Conservation (phyloP, 345 rosid genomes). For the Brassica rapa region DNA sequence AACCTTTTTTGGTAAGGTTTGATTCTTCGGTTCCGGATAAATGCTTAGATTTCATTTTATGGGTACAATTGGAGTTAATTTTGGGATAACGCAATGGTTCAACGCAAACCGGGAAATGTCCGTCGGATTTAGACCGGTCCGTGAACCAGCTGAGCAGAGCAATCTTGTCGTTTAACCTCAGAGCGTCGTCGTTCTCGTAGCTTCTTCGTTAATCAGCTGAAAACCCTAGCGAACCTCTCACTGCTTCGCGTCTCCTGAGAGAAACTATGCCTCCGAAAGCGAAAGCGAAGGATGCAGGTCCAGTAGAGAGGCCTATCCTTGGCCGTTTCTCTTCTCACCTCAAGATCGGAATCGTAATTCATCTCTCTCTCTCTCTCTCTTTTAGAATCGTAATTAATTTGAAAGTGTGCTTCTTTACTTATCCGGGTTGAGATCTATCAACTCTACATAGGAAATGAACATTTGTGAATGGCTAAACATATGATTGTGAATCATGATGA, state of each 20-base stretch:
- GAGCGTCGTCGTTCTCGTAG: slow-evolving; percentile 8
- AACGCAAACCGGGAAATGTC: slow-evolving; percentile 28
- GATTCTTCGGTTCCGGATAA: no score
- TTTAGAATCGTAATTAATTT: background rate
- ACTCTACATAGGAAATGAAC: background rate
- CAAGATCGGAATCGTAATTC: slow-evolving; percentile 90
- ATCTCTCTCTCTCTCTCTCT: background rate
- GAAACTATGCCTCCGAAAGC: slow-evolving; percentile 84
- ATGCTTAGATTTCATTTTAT: no score
- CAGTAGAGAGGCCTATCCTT: slow-evolving; percentile 85
- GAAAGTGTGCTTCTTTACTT: background rate
- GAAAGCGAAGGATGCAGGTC: slow-evolving; percentile 88
- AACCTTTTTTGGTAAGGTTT: no score
- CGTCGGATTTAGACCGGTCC: slow-evolving; percentile 7
- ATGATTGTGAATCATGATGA: background rate
- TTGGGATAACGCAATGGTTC: background rate
- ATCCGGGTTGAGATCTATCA: background rate
- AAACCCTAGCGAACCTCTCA: slow-evolving; percentile 45
- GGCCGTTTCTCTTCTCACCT: slow-evolving; percentile 99
- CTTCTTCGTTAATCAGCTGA: slow-evolving; percentile 17
- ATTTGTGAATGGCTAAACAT: background rate
- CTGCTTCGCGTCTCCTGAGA: background rate
- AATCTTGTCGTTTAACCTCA: slow-evolving; percentile 25
- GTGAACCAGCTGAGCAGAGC: slow-evolving; percentile 10
- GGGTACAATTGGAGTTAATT: no score